These are phyloP conservation scores for Magnolia changhungtana DNA, from an alignment of 164 flowering plant genomes.

Conservation along the genomic window DNA sequence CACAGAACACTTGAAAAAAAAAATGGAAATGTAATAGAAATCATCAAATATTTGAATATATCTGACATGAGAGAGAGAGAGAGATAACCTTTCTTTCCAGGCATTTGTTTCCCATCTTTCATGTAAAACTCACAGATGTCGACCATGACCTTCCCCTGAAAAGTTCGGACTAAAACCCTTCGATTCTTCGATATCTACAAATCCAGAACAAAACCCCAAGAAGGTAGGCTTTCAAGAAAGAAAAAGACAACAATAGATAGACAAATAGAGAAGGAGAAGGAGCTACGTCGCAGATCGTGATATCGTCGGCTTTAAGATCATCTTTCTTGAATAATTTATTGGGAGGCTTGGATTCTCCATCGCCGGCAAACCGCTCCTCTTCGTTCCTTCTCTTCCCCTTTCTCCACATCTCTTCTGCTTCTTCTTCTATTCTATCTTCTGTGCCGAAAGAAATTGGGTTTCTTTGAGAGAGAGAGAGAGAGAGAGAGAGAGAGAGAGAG, in stretches of 20 bases:
- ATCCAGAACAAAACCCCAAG: background rate
- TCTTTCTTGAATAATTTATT: slow-evolving; percentile 30
- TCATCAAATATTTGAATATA: no score
- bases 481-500: no score
- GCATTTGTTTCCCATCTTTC: slow-evolving; percentile 78
- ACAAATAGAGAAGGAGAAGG: background rate
- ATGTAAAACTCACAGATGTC: slow-evolving; percentile 81
- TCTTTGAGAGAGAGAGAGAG: no score
- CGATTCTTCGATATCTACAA: slow-evolving; percentile 62
- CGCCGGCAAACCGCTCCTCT: slow-evolving; percentile 22
- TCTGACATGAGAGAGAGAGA: no score
- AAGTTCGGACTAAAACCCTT: slow-evolving; percentile 67
- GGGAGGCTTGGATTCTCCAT: slow-evolving; percentile 32
- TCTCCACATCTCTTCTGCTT: background rate
- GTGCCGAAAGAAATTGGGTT: background rate
- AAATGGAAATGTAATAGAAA: no score
- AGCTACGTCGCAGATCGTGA: slow-evolving; percentile 63
- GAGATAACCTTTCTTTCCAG: no score
- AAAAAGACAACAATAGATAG: background rate
- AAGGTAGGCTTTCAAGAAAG: background rate
- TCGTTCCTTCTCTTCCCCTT: slow-evolving; percentile 45
- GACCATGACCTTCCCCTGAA: slow-evolving; percentile 61
- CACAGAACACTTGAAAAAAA: no score
- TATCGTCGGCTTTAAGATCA: slow-evolving; percentile 36
- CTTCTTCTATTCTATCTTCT: background rate